Evolutionary conservation across 176 grass and related monocot species (phyloP), one percentile per base, ranked within the genome.

Genomic region (Oropetium thomaeum): DNA sequence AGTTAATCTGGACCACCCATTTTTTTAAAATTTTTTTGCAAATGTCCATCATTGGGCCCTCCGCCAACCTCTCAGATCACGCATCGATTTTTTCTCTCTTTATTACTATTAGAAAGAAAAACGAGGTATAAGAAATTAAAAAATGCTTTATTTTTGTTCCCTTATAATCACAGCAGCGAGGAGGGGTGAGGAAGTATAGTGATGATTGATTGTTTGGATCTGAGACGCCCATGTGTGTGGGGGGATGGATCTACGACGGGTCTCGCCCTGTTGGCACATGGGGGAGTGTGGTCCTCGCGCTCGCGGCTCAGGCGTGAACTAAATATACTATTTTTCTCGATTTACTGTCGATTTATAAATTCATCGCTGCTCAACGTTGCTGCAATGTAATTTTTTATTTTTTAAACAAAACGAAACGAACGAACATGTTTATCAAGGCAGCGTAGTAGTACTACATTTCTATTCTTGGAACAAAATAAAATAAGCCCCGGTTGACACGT

Each of bases 181-280:
- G 9, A 7, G 20, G 38, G 6, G 3, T 4, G 9, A 48, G 10
- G 12, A 29, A 11, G 42, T 28, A 6, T 15, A 49, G 8, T 8
- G 37, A 31, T 64, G 59, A 37, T 64, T 65, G 65, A 77, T 63
- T 29, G 58, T 60, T 73, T 59, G 43, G 81, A 76, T 76, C 62
- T 49, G 39, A 40, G 60, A 9, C 71, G 4, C 14, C 61, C 47
- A 26, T 79, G 64, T 57, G 17, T 47, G 38, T 57, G 79, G 37
- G 43, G 22, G 31, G 41, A 28, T 29, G 29, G 12, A 14, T 28
- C 19, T 48, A 82, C 42, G 19, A 44, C 6, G 44, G 34, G 35
- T 41, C 69, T 66, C 80, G 38, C 51, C 1, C 7, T 26, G 49
- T 83, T n/a, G n/a, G n/a, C 81, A 68, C 81, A 69, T 69, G 71